Evolutionary conservation across 1,139 yeast genomes (phyloP), one percentile per base, ranked within the genome.

Genomic region (Yamadazyma jaroonii): DNA sequence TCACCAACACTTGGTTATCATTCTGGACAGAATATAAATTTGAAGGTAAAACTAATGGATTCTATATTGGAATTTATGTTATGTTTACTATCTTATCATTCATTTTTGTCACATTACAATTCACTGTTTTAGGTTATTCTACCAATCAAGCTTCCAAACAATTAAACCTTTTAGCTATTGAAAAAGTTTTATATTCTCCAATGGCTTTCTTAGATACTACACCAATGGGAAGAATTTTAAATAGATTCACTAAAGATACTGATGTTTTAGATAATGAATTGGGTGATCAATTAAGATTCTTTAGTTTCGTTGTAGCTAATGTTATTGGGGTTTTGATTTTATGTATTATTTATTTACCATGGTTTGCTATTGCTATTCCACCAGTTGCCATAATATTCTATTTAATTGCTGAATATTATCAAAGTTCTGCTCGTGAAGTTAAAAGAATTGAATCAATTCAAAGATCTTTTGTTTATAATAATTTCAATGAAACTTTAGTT

Each of bases 1-100:
- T 86, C 56, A 71, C 86, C 29, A 84, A 83, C 48, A 82, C 84
- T 17, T 89, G 96, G 95, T 67, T 89, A 44, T 81, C 95, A 1
- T 89, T 77, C 59, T 89, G 97, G 97, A 74, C 85, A 3, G 75
- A 70, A 28, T 36, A 67, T 40, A 79, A 75, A 56, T 87, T 82
- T 52, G 40, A 52, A 3, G 54, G 56, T 21, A 60, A 71, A 36
- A 49, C 75, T 1, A 64, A 72, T 35, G 72, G 74, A 5, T 77
- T 79, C 46, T 88, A 88, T 58, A 84, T 87, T 63, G 95, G 89
- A 1, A 44, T 84, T 28, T 84, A 83, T 49, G 77, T 81, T 34
- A 62, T 80, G 72, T 73, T 81, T 47, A 70, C 82, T 0, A 62
- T 47, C 49, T 70, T 41, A 55, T 64, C 56, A 11, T 67, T 48